Percentiles rank a stretch among this genome's conserved stretches.
Conservation (phyloP, 164 flowering plant genomes). For the Chloranthus sessilifolius region DNA sequence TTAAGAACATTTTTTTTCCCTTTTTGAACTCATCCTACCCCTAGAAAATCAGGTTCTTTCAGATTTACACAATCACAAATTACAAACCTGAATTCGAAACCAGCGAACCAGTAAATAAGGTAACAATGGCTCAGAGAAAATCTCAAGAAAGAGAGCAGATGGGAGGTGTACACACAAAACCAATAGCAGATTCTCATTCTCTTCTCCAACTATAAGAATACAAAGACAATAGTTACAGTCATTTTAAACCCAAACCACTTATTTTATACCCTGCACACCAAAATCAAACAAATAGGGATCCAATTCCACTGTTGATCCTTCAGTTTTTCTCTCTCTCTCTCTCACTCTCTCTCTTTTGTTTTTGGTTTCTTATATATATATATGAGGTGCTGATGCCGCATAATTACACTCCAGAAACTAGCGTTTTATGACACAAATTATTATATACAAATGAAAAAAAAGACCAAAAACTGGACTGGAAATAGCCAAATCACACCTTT, state of each 20-base stretch:
- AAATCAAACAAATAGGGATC: slow-evolving; percentile 31
- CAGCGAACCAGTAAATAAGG: too few relatives aligned
- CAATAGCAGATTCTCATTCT: slow-evolving; percentile 28
- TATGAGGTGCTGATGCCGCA: slow-evolving; percentile 44
- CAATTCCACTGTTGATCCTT: slow-evolving; percentile 37
- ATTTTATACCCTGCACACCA: slow-evolving; percentile 55
- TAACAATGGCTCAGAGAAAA: too few relatives aligned
- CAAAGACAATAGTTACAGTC: slow-evolving; percentile 26
- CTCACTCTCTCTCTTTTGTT: slow-evolving; percentile 9
- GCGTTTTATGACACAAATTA: slow-evolving; percentile 25
- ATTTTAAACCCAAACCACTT: slow-evolving; percentile 16
- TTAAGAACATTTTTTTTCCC: too few relatives aligned
- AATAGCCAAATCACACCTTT: slow-evolving; percentile 33
- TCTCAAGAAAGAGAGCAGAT: slow-evolving; percentile 1
- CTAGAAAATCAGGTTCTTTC: too few relatives aligned
- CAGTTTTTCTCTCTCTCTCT: slow-evolving; percentile 12
- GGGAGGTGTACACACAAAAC: slow-evolving; percentile 32
- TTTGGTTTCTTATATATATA: slow-evolving; percentile 8
- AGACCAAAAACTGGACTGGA: slow-evolving; percentile 29
- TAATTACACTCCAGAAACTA: slow-evolving; percentile 45
- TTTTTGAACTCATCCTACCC: too few relatives aligned
- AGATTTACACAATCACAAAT: too few relatives aligned
- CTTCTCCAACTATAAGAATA: slow-evolving; percentile 20
- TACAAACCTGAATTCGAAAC: too few relatives aligned
- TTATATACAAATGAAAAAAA: slow-evolving; percentile 54